phyloP scores from a whole-genome alignment of 495 filamentous ascomycete species.

The Pyronema domesticum region DNA sequence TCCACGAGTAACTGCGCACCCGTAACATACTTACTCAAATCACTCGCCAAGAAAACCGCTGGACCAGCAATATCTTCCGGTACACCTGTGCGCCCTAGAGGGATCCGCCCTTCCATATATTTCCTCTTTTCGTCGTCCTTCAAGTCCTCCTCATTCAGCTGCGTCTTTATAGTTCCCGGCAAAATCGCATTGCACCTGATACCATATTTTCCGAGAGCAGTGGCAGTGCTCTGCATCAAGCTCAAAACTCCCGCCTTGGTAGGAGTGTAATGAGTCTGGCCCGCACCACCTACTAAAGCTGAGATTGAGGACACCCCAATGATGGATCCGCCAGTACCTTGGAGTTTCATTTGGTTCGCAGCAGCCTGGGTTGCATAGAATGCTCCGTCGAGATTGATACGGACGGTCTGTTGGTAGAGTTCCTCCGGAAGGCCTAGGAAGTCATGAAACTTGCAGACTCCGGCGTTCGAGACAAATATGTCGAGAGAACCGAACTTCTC shows the following conservation, averaged over 20 bases:
- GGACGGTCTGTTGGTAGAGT: conserved; percentile 28
- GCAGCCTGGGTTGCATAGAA: conserved; percentile 77
- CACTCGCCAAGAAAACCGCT: conserved; percentile 72
- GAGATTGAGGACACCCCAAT: conserved; percentile 72
- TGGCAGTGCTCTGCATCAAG: conserved; percentile 70
- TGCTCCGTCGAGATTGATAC: conserved; percentile 68
- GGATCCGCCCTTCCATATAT: conserved; percentile 77
- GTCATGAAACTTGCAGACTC: conserved; percentile 66
- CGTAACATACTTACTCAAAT: conserved; percentile 58
- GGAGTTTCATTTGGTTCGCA: conserved; percentile 55
- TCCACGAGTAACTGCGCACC: conserved; percentile 76
- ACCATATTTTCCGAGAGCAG: conserved; percentile 55
- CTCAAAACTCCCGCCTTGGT: conserved; percentile 73
- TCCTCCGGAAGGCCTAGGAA: conserved; percentile 35
- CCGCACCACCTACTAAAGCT: conserved; percentile 64
- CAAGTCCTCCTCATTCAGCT: conserved; percentile 74
- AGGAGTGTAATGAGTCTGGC: conserved; percentile 76
- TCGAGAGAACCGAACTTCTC: conserved; percentile 45
- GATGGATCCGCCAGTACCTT: conserved; percentile 54
- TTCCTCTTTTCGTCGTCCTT: conserved; percentile 45
- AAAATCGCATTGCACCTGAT: conserved; percentile 75
- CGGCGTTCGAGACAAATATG: conserved; percentile 76
- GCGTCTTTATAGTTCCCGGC: conserved; percentile 71
- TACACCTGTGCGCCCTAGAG: conserved; percentile 54
- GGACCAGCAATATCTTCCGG: conserved; percentile 58